Conservation (phyloP, 176 grass and related monocot genomes). For the Aegilops speltoides region DNA sequence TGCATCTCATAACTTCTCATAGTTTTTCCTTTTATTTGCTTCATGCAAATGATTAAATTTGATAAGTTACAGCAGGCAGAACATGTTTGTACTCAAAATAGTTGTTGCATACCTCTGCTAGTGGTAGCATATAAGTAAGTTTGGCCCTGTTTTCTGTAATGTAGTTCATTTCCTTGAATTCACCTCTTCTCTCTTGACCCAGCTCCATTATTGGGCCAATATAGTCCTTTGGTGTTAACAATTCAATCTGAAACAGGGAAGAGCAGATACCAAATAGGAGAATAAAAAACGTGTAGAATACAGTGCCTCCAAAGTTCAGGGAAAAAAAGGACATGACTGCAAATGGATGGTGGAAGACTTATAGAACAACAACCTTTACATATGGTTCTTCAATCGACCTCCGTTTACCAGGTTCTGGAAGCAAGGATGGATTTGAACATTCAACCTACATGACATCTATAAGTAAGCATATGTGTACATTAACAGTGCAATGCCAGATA, state of each 20-base stretch:
- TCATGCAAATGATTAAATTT: conserved; percentile 7
- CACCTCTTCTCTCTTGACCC: conserved; percentile 96
- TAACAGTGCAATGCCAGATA: conserved; percentile 11
- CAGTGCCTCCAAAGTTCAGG: background rate
- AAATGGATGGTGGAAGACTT: conserved; percentile 25
- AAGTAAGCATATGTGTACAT: conserved; percentile 30
- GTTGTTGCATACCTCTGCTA: conserved; percentile 74
- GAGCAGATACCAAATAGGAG: conserved; percentile 19
- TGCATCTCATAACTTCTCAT: conserved; percentile 1
- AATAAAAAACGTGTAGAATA: conserved; percentile 9
- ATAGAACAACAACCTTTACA: conserved; percentile 67
- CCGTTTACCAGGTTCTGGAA: conserved; percentile 85
- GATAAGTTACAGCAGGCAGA: background rate
- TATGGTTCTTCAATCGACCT: conserved; percentile 92
- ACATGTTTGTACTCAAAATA: conserved; percentile 18
- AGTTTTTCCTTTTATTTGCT: conserved; percentile 14
- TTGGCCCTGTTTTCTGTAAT: conserved; percentile 89
- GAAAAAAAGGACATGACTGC: conserved; percentile 4
- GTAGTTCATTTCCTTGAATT: conserved; percentile 97
- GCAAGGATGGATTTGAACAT: conserved; percentile 93
- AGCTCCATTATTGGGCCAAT: conserved; percentile 98
- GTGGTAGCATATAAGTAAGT: conserved; percentile 81
- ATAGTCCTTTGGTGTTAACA: conserved; percentile 95
- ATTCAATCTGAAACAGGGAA: conserved; percentile 64
- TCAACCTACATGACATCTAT: conserved; percentile 61